Percentiles rank a stretch among this genome's conserved stretches.
phyloP scores from a whole-genome alignment of 768 basidiomycete genomes.

The Leccinum subtestaceum region DNA sequence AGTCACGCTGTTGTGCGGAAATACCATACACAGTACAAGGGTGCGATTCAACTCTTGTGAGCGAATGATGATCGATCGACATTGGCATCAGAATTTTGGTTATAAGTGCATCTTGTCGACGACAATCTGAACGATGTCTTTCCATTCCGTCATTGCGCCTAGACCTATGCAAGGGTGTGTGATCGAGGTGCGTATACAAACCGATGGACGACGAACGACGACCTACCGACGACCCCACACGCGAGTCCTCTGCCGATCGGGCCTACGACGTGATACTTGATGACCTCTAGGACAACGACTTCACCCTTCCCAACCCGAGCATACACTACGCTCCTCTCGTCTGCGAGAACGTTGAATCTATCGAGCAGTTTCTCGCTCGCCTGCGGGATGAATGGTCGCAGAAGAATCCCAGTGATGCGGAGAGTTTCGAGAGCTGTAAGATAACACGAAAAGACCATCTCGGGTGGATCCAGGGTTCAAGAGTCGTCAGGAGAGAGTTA shows the following conservation, averaged over 20 bases:
- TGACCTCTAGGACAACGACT: slow-evolving; percentile 60
- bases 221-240: slow-evolving; percentile 86
- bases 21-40: neutral
- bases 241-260: slow-evolving; percentile 87
- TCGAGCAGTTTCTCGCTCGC: slow-evolving; percentile 56
- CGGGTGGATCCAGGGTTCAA: slow-evolving; percentile 62
- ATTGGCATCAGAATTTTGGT: no score
- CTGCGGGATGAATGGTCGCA: slow-evolving; percentile 75
- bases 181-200: neutral
- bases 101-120: slow-evolving; percentile 49
- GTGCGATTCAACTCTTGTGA: neutral
- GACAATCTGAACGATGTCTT: slow-evolving; percentile 76
- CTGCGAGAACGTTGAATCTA: slow-evolving; percentile 44
- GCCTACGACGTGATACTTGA: slow-evolving; percentile 79
- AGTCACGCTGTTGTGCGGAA: neutral
- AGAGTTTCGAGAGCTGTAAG: slow-evolving; percentile 61
- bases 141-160: slow-evolving; percentile 98
- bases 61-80: neutral
- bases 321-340: slow-evolving; percentile 31
- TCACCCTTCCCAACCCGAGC: slow-evolving; percentile 24
- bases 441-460: slow-evolving; percentile 44
- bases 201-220: neutral
- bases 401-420: slow-evolving; percentile 62
- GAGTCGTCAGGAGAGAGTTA: slow-evolving; percentile 58
- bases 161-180: slow-evolving; percentile 48